phyloP scores from a whole-genome alignment of 2,329 filamentous ascomycete genomes.

The Fusarium hostae region DNA sequence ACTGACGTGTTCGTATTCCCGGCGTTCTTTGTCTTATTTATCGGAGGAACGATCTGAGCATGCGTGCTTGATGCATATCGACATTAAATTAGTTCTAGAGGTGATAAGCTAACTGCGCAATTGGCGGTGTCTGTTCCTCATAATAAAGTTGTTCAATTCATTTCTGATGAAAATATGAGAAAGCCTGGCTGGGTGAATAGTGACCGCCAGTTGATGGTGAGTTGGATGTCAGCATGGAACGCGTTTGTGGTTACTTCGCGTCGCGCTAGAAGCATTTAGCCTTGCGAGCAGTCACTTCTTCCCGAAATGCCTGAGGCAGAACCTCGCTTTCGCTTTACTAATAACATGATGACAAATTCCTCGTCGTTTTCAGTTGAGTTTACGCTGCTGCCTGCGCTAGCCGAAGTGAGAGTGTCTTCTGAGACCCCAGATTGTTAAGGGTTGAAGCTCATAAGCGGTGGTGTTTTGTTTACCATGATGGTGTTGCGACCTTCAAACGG shows the following conservation, averaged over 20 bases:
- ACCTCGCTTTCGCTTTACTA: background rate
- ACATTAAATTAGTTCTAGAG: background rate
- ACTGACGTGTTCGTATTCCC: background rate
- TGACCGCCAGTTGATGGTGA: background rate
- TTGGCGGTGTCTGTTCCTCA: accelerated
- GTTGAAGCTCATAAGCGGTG: too few relatives aligned
- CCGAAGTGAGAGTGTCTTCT: too few relatives aligned
- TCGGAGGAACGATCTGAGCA: background rate
- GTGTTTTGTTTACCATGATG: too few relatives aligned
- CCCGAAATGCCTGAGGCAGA: too few relatives aligned
- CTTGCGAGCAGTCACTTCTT: background rate
- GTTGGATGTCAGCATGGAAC: background rate
- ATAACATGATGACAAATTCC: background rate
- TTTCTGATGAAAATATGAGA: too few relatives aligned
- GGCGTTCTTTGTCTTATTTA: background rate
- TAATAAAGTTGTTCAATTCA: accelerated
- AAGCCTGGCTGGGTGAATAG: too few relatives aligned
- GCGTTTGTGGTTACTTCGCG: background rate
- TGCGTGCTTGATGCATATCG: background rate
- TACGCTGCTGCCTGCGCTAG: accelerated
- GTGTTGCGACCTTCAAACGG: accelerated
- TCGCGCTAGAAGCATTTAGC: background rate
- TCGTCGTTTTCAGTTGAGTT: background rate
- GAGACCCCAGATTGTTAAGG: too few relatives aligned
- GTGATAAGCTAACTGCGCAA: accelerated